Conservation (phyloP, 2,329 filamentous ascomycete species). For the Aspergillus texensis region DNA sequence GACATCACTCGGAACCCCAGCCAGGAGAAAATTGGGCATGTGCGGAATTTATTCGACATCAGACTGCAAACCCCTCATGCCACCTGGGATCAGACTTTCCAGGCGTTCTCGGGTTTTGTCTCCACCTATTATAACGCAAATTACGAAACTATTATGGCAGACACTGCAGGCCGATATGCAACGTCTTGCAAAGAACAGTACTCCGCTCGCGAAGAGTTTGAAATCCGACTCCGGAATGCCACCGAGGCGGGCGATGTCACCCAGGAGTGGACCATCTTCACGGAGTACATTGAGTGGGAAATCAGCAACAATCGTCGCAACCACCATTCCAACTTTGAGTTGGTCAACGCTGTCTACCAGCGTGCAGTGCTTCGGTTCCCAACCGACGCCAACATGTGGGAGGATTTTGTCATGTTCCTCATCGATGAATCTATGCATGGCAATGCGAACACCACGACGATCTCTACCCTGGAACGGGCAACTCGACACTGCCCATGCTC, state of each 20-base stretch:
- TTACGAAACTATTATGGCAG: slow-evolving; percentile 63
- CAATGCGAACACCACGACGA: slow-evolving; percentile 51
- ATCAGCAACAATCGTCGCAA: slow-evolving; percentile 63
- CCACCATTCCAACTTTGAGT: slow-evolving; percentile 54
- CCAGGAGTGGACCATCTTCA: slow-evolving; percentile 56
- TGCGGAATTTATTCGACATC: slow-evolving; percentile 56
- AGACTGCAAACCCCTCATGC: slow-evolving; percentile 62
- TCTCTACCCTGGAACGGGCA: slow-evolving; percentile 77
- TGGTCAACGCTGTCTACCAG: slow-evolving; percentile 70
- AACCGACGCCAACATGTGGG: slow-evolving; percentile 75
- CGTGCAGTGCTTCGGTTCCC: slow-evolving; percentile 75
- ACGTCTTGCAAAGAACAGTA: slow-evolving; percentile 54
- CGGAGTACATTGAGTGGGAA: slow-evolving; percentile 86
- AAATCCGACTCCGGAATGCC: slow-evolving; percentile 56
- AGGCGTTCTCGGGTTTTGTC: slow-evolving; percentile 62
- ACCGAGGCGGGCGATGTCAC: slow-evolving; percentile 54
- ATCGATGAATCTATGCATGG: slow-evolving; percentile 55
- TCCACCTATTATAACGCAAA: slow-evolving; percentile 56
- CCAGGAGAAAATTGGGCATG: slow-evolving; percentile 51
- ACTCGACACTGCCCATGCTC: slow-evolving; percentile 93
- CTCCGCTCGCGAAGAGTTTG: slow-evolving; percentile 55
- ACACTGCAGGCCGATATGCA: slow-evolving; percentile 49
- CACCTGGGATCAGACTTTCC: slow-evolving; percentile 62
- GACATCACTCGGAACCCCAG: slow-evolving; percentile 54
- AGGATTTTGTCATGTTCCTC: slow-evolving; percentile 78